These are phyloP conservation scores for Stipa capillata DNA, from an alignment of 176 grass and related monocot species.

Conservation along the genomic window DNA sequence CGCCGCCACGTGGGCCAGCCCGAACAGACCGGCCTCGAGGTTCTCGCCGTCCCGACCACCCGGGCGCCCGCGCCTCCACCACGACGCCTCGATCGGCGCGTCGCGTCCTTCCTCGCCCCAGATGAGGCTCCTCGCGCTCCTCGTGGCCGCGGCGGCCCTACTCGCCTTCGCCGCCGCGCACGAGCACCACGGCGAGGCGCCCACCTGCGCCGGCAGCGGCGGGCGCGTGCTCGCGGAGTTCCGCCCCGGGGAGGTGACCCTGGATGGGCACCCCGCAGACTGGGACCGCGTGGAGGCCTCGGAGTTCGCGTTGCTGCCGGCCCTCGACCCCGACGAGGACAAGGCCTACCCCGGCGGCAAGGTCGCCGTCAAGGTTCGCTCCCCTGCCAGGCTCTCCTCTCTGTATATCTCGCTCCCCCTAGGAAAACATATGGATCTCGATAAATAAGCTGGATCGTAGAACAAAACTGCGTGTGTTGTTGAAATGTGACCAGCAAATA, in stretches of 20 bases:
- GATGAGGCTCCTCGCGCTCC: conserved; percentile 20
- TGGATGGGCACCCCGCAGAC: conserved; percentile 69
- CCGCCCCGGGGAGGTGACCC: conserved; percentile 60
- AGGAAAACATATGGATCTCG: neutral
- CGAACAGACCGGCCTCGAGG: neutral
- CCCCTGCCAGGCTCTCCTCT: neutral
- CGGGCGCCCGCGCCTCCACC: neutral
- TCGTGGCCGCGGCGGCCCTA: conserved; percentile 11
- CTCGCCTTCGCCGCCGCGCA: conserved; percentile 29
- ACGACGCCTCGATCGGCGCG: neutral
- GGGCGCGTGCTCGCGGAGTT: conserved; percentile 67
- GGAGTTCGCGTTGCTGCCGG: conserved; percentile 72
- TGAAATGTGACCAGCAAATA: neutral
- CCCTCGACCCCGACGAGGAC: conserved; percentile 83
- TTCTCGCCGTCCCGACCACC: neutral
- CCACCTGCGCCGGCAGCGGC: conserved; percentile 44
- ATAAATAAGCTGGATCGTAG: neutral
- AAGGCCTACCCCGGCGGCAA: conserved; percentile 71
- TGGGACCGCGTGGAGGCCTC: conserved; percentile 76
- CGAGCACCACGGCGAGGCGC: conserved; percentile 68
- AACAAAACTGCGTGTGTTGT: neutral
- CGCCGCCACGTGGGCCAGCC: conserved; percentile 1
- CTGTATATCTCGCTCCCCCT: neutral
- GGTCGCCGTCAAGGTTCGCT: conserved; percentile 66
- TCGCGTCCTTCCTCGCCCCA: neutral